phyloP scores from a whole-genome alignment of 495 filamentous ascomycete species.

The Neurospora sp. region DNA sequence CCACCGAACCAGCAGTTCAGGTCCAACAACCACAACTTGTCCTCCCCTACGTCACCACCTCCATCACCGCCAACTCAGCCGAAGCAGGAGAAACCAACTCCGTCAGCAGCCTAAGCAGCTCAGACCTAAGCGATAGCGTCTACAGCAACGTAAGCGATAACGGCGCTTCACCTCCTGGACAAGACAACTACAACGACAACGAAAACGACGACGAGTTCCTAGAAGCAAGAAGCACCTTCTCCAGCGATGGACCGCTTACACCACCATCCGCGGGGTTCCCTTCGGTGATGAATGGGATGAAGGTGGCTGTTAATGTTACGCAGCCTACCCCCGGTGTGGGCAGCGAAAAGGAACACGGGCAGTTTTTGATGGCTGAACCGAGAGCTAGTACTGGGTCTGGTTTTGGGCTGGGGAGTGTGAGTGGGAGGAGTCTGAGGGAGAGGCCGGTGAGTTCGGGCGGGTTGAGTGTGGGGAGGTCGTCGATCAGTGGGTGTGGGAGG shows the following conservation, averaged over 20 bases:
- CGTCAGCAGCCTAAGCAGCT: conserved; percentile 11
- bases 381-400: neutral
- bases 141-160: conserved; percentile 10
- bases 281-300: neutral
- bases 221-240: neutral
- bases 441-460: conserved; percentile 3
- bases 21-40: neutral
- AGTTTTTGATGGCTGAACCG: neutral
- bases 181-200: neutral
- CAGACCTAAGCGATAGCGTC: neutral
- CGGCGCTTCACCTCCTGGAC: neutral
- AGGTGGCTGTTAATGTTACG: neutral
- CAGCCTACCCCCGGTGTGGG: neutral
- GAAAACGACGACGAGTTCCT: neutral
- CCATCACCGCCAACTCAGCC: neutral
- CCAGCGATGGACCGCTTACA: neutral
- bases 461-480: neutral
- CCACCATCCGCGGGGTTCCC: neutral
- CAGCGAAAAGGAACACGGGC: conserved; percentile 1
- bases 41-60: neutral
- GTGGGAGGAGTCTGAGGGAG: neutral
- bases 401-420: neutral
- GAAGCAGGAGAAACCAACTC: neutral
- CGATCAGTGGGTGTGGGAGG: conserved; percentile 4
- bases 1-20: neutral